phyloP scores from a whole-genome alignment of 75 land plant species.

The Chamaecyparis obtusa region DNA sequence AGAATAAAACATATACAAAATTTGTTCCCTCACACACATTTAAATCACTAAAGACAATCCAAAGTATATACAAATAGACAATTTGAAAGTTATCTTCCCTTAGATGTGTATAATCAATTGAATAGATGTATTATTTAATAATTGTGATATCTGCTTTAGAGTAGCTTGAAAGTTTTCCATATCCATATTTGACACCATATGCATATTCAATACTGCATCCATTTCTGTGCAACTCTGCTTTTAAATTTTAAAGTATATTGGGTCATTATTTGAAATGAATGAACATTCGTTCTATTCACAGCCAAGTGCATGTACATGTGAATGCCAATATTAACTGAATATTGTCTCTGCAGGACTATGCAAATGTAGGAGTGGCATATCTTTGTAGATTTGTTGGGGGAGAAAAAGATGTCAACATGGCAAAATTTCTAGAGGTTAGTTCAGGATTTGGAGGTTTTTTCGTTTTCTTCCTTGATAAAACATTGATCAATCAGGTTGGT shows the following conservation, averaged over 20 bases:
- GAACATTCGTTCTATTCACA: background rate
- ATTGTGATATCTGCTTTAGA: no score
- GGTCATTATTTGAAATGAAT: background rate
- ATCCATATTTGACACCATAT: no score
- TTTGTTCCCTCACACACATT: no score
- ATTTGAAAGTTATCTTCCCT: no score
- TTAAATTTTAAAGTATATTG: background rate
- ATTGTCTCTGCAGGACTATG: conserved; percentile 1
- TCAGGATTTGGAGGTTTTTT: background rate
- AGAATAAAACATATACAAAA: no score
- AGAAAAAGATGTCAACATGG: background rate
- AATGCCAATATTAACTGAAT: background rate
- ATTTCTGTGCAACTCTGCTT: background rate
- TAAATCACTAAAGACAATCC: no score
- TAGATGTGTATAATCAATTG: no score
- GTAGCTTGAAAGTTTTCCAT: no score
- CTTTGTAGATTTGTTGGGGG: conserved; percentile 11
- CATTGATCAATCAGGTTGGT: background rate
- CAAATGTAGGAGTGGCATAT: conserved; percentile 4
- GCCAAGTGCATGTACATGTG: background rate
- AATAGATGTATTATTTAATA: no score
- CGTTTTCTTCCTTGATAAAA: background rate
- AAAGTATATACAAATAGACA: no score
- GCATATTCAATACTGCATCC: no score
- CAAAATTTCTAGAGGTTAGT: conserved; percentile 4